Evolutionary conservation across 1,139 yeast species (phyloP), one percentile per base, ranked within the genome.

Genomic region (Yamadazyma trypodendri): DNA sequence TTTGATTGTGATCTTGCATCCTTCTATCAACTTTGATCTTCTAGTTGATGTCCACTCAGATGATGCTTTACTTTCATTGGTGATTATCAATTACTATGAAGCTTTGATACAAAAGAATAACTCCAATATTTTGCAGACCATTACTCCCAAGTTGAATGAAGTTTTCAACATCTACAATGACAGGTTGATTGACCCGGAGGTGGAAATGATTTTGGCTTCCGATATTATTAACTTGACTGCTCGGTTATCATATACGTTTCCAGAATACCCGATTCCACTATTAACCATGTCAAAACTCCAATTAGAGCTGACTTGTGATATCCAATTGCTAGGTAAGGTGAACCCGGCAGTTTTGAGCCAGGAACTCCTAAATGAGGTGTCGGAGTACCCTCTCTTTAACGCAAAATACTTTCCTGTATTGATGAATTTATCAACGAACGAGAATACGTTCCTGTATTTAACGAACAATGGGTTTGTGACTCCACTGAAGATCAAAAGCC

Each of bases 331-430:
- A 14, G 42, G 51, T n/a, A 45, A 45, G 14, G 39, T 61, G 16
- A 58, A 62, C 35, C 61, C 68, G 1, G 41, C 44, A 6, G 29
- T 50, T 1, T 40, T 63, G 4, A 36, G 41, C 15, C 31, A 39
- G 7, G 43, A 51, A 29, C 44, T 57, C 28, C 37, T 50, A 38
- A 45, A 42, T 10, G 51, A 53, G 38, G 36, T 54, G 24, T 14
- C 55, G 35, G 43, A 52, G 30, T 38, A 51, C 18, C 50, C 63
- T 3, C 43, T 61, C 24, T 51, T 50, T 30, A 51, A 49, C 38
- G 41, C 53, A 22, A 50, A 46, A 39, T 63, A 55, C 40, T 60
- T 65, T 32, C 49, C 60, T 1, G 57, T 66, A 14, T 46, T 68
- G 3, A 46, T 65, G 30, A 65, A 65, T 37, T 39, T 63, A 17